Conservation (phyloP, 202 grass and related monocot genomes). For the Dendrocalamus latiflorus region DNA sequence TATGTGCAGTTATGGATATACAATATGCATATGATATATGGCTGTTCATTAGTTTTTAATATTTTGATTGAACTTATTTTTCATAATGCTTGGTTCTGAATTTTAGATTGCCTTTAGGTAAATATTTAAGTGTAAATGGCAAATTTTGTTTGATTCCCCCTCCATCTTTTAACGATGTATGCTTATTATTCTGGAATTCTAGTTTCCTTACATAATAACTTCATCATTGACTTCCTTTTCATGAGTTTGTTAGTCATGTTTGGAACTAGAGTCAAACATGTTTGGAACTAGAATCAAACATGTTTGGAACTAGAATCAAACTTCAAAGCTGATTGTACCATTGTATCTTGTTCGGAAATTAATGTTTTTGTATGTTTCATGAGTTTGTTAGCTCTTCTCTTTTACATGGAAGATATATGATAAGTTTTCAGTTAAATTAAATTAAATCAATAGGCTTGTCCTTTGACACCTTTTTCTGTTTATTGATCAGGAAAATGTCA, state of each 20-base stretch:
- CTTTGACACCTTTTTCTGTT: constrained; percentile 1
- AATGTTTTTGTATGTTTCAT: neutral
- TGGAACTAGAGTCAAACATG: too few species aligned
- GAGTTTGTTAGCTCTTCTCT: neutral
- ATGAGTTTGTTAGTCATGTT: neutral
- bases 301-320: neutral
- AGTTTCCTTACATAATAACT: neutral
- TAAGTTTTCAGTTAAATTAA: neutral
- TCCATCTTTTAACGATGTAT: neutral
- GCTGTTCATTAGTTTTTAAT: neutral
- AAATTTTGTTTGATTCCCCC: neutral
- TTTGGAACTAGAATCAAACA: too few species aligned
- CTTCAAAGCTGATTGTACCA: neutral
- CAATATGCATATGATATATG: neutral
- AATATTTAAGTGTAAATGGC: neutral
- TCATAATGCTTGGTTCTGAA: neutral
- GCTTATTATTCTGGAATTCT: neutral
- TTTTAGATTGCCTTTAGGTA: neutral
- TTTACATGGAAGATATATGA: neutral
- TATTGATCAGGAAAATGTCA: constrained; percentile 38
- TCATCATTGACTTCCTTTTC: neutral
- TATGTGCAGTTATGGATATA: neutral
- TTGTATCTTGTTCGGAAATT: neutral
- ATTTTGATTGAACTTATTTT: neutral
- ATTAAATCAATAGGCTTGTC: neutral